phyloP scores from a whole-genome alignment of 805 yeast species.

The Candida coquimbonensis region DNA sequence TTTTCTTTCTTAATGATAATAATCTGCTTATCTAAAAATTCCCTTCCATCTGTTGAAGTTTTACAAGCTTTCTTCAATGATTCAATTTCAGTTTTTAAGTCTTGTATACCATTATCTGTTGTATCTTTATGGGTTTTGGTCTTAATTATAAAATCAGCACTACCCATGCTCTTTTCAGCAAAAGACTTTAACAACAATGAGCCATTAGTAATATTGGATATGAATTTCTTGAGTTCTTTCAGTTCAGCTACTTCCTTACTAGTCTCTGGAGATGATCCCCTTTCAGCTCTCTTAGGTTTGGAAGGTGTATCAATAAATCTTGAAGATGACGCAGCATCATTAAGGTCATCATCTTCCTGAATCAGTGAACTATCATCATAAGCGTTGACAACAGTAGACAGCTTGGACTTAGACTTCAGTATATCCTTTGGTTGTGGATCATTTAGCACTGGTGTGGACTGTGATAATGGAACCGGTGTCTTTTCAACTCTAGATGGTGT shows the following conservation, averaged over 20 bases:
- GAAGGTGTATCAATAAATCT: constrained; percentile 20
- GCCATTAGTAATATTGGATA: constrained; percentile 12
- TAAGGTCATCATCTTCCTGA: constrained; percentile 3
- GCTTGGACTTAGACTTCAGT: constrained; percentile 17
- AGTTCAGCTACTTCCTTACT: constrained; percentile 15
- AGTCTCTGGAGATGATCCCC: not conserved
- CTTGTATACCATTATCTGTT: too few species aligned
- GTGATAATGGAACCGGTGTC: constrained; percentile 20
- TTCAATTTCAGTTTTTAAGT: too few species aligned
- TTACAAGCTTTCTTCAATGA: too few species aligned
- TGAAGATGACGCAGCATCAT: constrained; percentile 2
- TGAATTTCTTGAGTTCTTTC: constrained; percentile 12
- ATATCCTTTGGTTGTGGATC: constrained; percentile 21
- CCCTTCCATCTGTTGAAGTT: too few species aligned
- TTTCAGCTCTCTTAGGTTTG: constrained; percentile 7
- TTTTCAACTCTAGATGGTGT: constrained; percentile 12
- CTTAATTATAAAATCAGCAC: too few species aligned
- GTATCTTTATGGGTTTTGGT: too few species aligned
- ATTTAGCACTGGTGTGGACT: constrained; percentile 21
- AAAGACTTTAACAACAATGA: not conserved
- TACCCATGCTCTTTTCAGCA: too few species aligned
- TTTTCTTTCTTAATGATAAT: not conserved
- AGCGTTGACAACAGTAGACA: constrained; percentile 17
- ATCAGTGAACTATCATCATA: constrained; percentile 2
- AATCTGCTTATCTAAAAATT: too few species aligned